A percentile compares a stretch with the other conserved stretches of the same genome.
phyloP scores from a whole-genome alignment of 2,329 filamentous ascomycete species.

The Pyrenophora teres region DNA sequence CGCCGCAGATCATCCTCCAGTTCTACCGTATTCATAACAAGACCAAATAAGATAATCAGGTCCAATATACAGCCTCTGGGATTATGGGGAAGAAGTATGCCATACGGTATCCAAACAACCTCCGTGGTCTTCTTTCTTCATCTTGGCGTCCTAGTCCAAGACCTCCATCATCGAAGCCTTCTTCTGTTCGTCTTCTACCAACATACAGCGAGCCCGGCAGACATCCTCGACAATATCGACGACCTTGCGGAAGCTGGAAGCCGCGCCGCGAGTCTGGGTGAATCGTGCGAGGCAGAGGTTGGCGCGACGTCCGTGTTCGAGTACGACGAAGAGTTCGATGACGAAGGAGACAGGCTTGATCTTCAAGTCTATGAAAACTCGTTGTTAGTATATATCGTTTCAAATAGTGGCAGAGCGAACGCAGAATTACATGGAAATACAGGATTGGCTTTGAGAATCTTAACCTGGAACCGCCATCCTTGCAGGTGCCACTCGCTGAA shows the following conservation, averaged over 20 bases:
- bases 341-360: constrained; percentile 89
- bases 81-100: constrained; percentile 9
- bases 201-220: constrained; percentile 66
- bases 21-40: background rate
- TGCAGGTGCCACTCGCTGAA: constrained; percentile 24
- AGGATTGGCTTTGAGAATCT: constrained; percentile 18
- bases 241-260: constrained; percentile 83
- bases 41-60: background rate
- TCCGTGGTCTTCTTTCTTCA: background rate
- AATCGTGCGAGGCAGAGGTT: constrained; percentile 82
- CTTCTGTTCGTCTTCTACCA: constrained; percentile 64
- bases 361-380: constrained; percentile 64
- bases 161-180: constrained; percentile 52
- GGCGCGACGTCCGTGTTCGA: constrained; percentile 79
- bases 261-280: constrained; percentile 88
- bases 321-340: constrained; percentile 83
- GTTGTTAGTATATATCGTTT: constrained; percentile 13
- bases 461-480: constrained; percentile 23
- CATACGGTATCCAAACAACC: constrained; percentile 14
- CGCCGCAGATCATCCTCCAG: background rate
- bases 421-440: constrained; percentile 27
- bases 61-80: background rate
- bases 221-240: constrained; percentile 75
- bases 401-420: background rate
- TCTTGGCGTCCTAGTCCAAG: constrained; percentile 29